Evolutionary conservation across 805 yeast genomes (phyloP).

Genomic region (Lachancea kluyveri): DNA sequence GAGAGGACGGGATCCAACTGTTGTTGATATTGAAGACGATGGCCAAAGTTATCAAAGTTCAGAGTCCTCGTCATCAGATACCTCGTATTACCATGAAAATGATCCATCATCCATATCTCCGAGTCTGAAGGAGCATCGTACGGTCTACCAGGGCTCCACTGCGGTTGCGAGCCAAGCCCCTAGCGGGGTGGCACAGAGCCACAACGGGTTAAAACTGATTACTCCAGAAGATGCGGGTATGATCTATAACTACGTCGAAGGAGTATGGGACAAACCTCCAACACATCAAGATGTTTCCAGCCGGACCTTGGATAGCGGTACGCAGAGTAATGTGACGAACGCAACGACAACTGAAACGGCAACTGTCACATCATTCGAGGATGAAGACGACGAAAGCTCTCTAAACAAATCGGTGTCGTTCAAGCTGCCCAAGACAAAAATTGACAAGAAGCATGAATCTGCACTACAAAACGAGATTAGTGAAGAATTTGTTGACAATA

Average conservation of each 20-base stretch:
- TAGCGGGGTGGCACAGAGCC: background rate
- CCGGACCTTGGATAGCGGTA: too few species aligned
- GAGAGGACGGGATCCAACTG: slow-evolving; percentile 3
- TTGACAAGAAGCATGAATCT: background rate
- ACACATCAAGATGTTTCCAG: slow-evolving; percentile 17
- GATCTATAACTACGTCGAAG: slow-evolving; percentile 19
- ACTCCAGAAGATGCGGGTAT: slow-evolving; percentile 25
- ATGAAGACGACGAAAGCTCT: slow-evolving; percentile 4
- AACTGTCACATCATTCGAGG: background rate
- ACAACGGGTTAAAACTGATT: slow-evolving; percentile 9
- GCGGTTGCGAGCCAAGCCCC: background rate
- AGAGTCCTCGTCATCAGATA: too few species aligned
- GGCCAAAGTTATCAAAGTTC: slow-evolving; percentile 1
- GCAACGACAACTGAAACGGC: slow-evolving; percentile 7
- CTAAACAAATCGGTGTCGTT: slow-evolving; percentile 6
- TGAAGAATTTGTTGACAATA: slow-evolving; percentile 19
- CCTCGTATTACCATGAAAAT: slow-evolving; percentile 1
- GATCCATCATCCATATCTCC: too few species aligned
- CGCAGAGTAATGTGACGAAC: slow-evolving; percentile 12
- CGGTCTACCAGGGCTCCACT: slow-evolving; percentile 1
- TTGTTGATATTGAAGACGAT: background rate
- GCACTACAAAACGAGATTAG: too few species aligned
- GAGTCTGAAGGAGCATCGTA: slow-evolving; percentile 1
- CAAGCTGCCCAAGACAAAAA: slow-evolving; percentile 6
- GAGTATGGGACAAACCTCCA: slow-evolving; percentile 24